These are phyloP conservation scores for Camelina hispida DNA, from an alignment of 345 rosid species.

Conservation along the genomic window DNA sequence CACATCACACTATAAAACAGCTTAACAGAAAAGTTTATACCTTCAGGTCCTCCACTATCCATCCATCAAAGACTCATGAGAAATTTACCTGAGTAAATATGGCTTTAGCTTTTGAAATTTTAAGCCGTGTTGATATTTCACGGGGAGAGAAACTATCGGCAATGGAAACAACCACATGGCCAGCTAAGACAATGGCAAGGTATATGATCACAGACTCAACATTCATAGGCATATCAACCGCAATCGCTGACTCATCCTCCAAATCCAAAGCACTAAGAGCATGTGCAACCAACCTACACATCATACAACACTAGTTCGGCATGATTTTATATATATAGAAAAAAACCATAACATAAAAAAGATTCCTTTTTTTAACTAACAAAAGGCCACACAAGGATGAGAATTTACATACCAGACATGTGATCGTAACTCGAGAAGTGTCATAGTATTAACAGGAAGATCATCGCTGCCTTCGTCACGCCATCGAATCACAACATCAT, in stretches of 20 bases:
- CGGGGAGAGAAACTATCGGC: constrained; percentile 91
- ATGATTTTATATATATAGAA: constrained; percentile 3
- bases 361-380: not conserved
- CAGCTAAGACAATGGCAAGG: constrained; percentile 88
- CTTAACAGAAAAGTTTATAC: no score
- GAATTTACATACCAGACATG: constrained; percentile 81
- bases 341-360: not conserved
- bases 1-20: no score
- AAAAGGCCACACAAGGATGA: constrained; percentile 16
- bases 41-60: not conserved
- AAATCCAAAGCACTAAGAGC: constrained; percentile 70
- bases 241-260: constrained; percentile 82
- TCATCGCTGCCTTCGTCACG: constrained; percentile 81
- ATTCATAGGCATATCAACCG: constrained; percentile 95
- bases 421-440: constrained; percentile 67
- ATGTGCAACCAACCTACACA: constrained; percentile 76
- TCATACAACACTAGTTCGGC: not conserved
- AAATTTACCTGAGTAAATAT: constrained; percentile 84
- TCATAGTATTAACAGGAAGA: constrained; percentile 68
- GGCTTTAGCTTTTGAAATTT: constrained; percentile 82
- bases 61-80: not conserved
- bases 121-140: constrained; percentile 90
- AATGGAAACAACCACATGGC: constrained; percentile 87
- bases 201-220: constrained; percentile 84
- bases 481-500: constrained; percentile 76